phyloP scores from a whole-genome alignment of 352 stramenopile species.

The Globisporangium barbulae region DNA sequence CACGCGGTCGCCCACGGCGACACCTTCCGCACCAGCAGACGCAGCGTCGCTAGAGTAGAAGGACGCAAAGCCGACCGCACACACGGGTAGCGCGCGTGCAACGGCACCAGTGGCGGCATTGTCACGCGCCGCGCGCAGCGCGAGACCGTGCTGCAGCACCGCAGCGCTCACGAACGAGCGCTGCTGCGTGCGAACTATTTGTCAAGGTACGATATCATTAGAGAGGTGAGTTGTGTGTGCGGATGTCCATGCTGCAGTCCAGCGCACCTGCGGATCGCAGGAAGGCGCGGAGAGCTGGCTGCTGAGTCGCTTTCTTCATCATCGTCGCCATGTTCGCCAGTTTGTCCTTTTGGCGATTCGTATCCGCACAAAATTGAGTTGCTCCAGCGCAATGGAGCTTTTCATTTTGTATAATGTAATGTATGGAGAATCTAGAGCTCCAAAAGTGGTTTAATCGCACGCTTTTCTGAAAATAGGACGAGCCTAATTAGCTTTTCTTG shows the following conservation, averaged over 20 bases:
- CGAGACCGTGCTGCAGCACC: constrained; percentile 8
- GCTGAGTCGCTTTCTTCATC: background rate
- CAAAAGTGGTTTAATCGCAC: no score
- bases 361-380: background rate
- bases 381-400: no score
- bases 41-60: constrained; percentile 24
- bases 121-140: background rate
- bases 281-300: background rate
- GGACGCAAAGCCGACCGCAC: constrained; percentile 12
- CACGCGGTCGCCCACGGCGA: constrained; percentile 69
- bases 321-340: background rate
- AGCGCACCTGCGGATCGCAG: background rate
- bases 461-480: no score
- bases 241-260: no score
- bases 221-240: background rate
- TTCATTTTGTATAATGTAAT: no score
- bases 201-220: background rate
- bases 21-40: constrained; percentile 8
- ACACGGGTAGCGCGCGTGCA: constrained; percentile 1
- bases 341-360: background rate
- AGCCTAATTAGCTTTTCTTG: no score
- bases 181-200: background rate
- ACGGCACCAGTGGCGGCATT: background rate
- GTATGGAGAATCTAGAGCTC: no score
- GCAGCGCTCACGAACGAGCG: constrained; percentile 11